Percentiles rank a stretch among this genome's conserved stretches.
phyloP scores from a whole-genome alignment of 257 asterid species.

The Nicotiana tabacum region DNA sequence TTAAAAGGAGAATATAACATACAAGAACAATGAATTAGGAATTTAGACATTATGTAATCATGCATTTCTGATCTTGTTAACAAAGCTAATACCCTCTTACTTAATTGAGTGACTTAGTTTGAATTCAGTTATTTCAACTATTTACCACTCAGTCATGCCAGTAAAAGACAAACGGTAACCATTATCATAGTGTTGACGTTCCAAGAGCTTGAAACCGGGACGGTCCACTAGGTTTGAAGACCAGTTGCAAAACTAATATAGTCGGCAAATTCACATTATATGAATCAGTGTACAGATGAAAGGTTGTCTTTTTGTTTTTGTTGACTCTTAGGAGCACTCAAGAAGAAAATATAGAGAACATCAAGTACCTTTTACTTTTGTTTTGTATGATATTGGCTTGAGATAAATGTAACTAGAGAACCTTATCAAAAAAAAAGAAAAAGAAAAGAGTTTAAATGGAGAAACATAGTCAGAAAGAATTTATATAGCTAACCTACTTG shows the following conservation, averaged over 20 bases:
- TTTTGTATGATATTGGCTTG: neutral
- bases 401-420: neutral
- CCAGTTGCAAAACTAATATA: neutral
- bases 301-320: neutral
- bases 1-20: neutral
- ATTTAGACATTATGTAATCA: neutral
- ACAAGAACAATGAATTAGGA: neutral
- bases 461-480: neutral
- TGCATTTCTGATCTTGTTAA: neutral
- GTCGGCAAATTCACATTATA: neutral
- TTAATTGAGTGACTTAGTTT: neutral
- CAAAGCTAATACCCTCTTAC: neutral
- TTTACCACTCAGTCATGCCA: neutral
- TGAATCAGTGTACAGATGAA: neutral
- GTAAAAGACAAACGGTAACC: neutral
- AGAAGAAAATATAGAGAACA: neutral
- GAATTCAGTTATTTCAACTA: neutral
- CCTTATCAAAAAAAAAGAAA: neutral
- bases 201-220: neutral
- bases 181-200: neutral
- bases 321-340: neutral
- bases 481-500: neutral
- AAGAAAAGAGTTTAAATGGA: neutral
- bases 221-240: neutral
- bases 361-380: neutral